Evolutionary conservation across 176 grass and related monocot species (phyloP).

Genomic region (Aegilops sharonensis): DNA sequence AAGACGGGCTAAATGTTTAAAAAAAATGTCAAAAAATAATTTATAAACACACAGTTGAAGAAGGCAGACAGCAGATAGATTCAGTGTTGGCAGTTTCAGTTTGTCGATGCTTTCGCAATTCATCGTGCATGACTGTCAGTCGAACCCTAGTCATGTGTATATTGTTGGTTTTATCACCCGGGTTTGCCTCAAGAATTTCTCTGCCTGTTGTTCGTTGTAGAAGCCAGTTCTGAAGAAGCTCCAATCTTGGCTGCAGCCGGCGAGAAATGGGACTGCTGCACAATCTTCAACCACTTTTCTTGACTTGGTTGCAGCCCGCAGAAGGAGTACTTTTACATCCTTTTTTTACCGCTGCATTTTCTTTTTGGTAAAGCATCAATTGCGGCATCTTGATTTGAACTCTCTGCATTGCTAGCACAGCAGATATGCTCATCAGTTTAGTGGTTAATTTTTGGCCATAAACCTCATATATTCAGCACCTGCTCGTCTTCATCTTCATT

Average conservation of each 20-base stretch:
- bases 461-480: neutral
- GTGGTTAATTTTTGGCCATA: neutral
- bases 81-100: constrained; percentile 11
- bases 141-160: constrained; percentile 21
- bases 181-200: neutral
- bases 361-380: neutral
- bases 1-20: no score
- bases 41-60: neutral
- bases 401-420: neutral
- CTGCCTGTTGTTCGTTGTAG: neutral
- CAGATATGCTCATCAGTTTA: neutral
- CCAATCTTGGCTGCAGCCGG: neutral
- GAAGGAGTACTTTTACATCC: neutral
- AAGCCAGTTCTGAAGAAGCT: neutral
- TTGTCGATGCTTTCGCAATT: neutral
- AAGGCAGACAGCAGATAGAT: neutral
- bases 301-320: neutral
- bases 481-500: neutral
- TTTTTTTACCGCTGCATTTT: neutral
- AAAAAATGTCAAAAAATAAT: no score
- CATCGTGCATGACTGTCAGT: neutral
- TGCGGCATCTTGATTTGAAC: neutral
- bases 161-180: neutral
- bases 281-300: neutral
- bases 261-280: neutral